Base-by-base conservation (phyloP, 805 yeast genomes). In the Ogataea philodendri region DNA sequence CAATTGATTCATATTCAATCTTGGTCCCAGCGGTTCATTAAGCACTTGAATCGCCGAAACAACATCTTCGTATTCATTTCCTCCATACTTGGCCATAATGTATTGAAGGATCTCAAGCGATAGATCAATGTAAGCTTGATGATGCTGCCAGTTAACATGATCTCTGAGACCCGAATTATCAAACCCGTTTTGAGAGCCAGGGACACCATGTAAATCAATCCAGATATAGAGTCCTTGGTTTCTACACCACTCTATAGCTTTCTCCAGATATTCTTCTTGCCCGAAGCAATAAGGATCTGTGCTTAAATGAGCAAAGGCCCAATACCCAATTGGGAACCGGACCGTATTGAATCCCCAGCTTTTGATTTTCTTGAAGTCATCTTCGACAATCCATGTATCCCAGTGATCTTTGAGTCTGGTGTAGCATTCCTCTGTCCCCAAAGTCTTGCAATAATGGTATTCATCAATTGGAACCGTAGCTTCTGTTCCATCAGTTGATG, bases 161-260 rank as follows among this genome's bases (percentile, higher is more conserved):
- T 68, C 76, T 51, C 88, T 66, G 18, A 71, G 59, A 2, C 95
- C 95, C 6, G 86, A 78, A 50, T 84, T 85, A 52, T 84, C 90
- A 65, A 84, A 84, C 9, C 94, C 94, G 57, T 85, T 85, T 53
- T 85, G 94, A 1, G 89, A 80, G 1, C 90, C 93, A 5, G 94
- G 93, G 8, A 72, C 80, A 9, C 93, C 88, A 50, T 85, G 95
- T 35, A 85, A 60, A 52, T 85, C 94, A 33, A 85, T 62, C 81
- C 84, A 78, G 4, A 79, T 82, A 40, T 81, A 73, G 42, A 85
- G 61, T 10, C 69, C 79, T 47, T 78, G 58, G 25, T 65, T 64
- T 15, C 72, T 59, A 13, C 83, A 77, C 94, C 94, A 85, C 30
- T 64, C 72, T 23, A 85, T 61, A 1, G 86, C 84, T 39, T 72